Evolutionary conservation across 73 alveolate genomes (phyloP).

Genomic region (Tetrahymena thermophila): DNA sequence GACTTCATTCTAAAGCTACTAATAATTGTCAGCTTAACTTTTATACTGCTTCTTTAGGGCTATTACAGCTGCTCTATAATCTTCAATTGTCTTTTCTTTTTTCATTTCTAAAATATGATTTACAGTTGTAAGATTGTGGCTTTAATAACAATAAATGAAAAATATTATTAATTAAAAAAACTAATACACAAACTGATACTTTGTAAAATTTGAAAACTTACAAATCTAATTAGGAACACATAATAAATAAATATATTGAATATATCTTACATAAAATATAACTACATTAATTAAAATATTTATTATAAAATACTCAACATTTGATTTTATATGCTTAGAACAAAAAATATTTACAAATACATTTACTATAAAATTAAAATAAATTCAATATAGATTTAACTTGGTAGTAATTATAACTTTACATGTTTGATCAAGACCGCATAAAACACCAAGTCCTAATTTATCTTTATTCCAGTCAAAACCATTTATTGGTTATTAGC

Average conservation of each 20-base stretch:
- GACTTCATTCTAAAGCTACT: neutral
- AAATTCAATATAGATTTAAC: slow-evolving; percentile 79
- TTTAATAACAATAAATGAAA: neutral
- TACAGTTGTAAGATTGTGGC: neutral
- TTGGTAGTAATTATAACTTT: slow-evolving; percentile 85
- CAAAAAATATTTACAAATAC: neutral
- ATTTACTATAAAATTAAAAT: neutral
- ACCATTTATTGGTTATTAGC: slow-evolving; percentile 95
- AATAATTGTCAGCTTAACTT: neutral
- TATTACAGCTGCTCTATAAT: neutral
- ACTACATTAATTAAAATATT: neutral
- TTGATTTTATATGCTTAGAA: neutral
- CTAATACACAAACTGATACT: neutral
- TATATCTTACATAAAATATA: neutral
- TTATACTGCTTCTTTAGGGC: neutral
- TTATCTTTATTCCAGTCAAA: slow-evolving; percentile 98
- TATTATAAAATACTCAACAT: neutral
- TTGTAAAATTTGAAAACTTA: neutral
- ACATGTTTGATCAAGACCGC: slow-evolving; percentile 92
- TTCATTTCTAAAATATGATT: neutral
- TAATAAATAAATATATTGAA: neutral
- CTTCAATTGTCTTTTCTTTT: neutral
- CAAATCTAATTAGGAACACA: neutral
- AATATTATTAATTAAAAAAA: neutral
- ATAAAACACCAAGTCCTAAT: slow-evolving; percentile 92